phyloP scores from a whole-genome alignment of 2,329 filamentous ascomycete species.

The Colletotrichum sansevieriae region DNA sequence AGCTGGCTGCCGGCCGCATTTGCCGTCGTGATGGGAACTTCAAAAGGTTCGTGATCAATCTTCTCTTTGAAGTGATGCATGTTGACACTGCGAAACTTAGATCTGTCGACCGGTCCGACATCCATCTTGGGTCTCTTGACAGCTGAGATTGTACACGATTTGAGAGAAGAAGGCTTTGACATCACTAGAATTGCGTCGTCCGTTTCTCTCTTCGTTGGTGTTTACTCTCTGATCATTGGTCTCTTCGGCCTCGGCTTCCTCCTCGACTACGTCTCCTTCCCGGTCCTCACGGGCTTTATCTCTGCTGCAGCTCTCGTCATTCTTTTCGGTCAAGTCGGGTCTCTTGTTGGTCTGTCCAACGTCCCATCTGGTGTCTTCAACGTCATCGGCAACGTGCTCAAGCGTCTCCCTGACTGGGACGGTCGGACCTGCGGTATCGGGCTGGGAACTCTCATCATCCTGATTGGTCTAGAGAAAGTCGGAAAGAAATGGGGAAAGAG shows the following conservation, averaged over 20 bases:
- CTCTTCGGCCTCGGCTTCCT: conserved; percentile 74
- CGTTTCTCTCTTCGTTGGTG: conserved; percentile 73
- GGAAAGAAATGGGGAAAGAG: conserved; percentile 72
- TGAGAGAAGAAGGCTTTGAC: conserved; percentile 56
- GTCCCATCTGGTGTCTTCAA: conserved; percentile 37
- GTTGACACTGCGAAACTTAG: conserved; percentile 49
- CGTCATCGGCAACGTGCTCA: conserved; percentile 37
- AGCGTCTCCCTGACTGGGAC: conserved; percentile 52
- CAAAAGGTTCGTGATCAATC: conserved; percentile 61
- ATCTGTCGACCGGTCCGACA: conserved; percentile 74
- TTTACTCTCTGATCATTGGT: conserved; percentile 70
- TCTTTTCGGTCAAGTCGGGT: conserved; percentile 72
- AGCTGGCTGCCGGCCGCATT: conserved; percentile 70
- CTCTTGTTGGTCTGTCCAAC: conserved; percentile 66
- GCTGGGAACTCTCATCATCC: conserved; percentile 67
- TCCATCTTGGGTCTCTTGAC: conserved; percentile 75
- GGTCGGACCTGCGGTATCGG: conserved; percentile 78
- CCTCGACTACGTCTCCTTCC: conserved; percentile 76
- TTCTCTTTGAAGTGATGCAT: not conserved
- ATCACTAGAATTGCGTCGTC: conserved; percentile 67
- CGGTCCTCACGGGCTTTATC: conserved; percentile 75
- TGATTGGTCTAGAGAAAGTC: conserved; percentile 69
- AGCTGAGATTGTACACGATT: conserved; percentile 68
- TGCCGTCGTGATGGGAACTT: conserved; percentile 72
- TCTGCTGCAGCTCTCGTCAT: conserved; percentile 76